Conservation (phyloP, 2,329 filamentous ascomycete genomes). For the Aureobasidium mangrovei region DNA sequence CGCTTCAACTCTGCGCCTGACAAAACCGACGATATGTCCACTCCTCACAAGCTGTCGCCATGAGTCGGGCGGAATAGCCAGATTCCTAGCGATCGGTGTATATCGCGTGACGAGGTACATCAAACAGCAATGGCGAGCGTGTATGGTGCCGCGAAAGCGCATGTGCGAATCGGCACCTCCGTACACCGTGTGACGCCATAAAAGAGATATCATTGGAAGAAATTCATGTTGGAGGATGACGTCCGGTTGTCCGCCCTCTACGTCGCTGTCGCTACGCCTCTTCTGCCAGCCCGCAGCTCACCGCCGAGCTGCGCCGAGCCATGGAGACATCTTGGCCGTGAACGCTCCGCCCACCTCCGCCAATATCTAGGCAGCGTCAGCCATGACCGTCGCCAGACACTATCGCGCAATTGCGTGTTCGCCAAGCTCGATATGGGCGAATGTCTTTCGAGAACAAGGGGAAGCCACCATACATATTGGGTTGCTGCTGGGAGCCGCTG, state of each 20-base stretch:
- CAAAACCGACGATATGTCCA: too few species aligned
- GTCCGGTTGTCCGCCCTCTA: background rate
- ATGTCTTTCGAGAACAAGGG: background rate
- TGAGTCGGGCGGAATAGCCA: too few species aligned
- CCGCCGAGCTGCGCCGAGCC: conserved; percentile 2
- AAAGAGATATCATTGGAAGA: too few species aligned
- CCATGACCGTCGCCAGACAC: conserved; percentile 5
- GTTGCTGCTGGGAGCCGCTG: background rate
- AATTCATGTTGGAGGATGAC: too few species aligned
- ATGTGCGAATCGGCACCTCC: too few species aligned
- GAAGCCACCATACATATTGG: background rate
- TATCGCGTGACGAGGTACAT: too few species aligned
- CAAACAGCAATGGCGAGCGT: too few species aligned
- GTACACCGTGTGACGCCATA: too few species aligned
- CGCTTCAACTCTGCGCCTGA: too few species aligned
- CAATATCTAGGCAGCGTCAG: conserved; percentile 12
- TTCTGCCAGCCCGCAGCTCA: background rate
- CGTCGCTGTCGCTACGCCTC: background rate
- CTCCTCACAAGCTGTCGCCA: too few species aligned
- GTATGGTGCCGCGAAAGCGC: too few species aligned
- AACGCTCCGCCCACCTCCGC: background rate
- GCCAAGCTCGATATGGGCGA: background rate
- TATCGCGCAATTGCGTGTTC: background rate
- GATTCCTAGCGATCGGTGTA: too few species aligned
- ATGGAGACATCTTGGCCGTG: background rate